Evolutionary conservation across 352 stramenopile species (phyloP).

Genomic region (Stramenopiles sp.): DNA sequence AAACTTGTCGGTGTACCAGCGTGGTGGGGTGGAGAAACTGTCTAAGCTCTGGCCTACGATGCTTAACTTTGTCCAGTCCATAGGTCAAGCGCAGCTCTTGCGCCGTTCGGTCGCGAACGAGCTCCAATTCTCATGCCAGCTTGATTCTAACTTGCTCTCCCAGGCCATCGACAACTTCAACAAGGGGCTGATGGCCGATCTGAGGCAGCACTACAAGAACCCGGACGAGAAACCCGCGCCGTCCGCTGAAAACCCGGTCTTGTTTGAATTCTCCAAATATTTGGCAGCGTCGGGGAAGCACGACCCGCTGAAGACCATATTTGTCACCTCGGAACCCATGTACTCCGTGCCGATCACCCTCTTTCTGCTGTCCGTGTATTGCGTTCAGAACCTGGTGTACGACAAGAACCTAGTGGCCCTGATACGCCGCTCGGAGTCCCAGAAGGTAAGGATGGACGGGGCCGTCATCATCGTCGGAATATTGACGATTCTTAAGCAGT

Average conservation of each 20-base stretch:
- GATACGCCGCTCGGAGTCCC: slow-evolving; percentile 44
- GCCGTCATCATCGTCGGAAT: slow-evolving; percentile 66
- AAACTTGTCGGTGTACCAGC: slow-evolving; percentile 58
- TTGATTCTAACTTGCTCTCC: slow-evolving; percentile 69
- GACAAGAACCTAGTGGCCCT: slow-evolving; percentile 67
- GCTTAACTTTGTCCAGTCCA: slow-evolving; percentile 67
- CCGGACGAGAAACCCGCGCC: slow-evolving; percentile 54
- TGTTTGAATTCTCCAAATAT: slow-evolving; percentile 69
- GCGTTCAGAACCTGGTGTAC: slow-evolving; percentile 77
- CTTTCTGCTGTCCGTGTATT: slow-evolving; percentile 71
- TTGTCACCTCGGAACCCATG: slow-evolving; percentile 69
- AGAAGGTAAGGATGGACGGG: slow-evolving; percentile 71
- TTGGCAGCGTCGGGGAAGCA: slow-evolving; percentile 67
- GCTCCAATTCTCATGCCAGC: slow-evolving; percentile 57
- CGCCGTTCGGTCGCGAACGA: slow-evolving; percentile 68
- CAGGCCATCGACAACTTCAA: slow-evolving; percentile 66
- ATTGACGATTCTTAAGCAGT: slow-evolving; percentile 76
- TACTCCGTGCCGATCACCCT: slow-evolving; percentile 65
- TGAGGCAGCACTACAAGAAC: slow-evolving; percentile 54
- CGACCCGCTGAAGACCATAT: slow-evolving; percentile 78
- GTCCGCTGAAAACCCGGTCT: slow-evolving; percentile 34
- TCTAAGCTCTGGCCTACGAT: slow-evolving; percentile 79
- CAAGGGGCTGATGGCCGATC: slow-evolving; percentile 58
- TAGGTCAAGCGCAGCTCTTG: slow-evolving; percentile 77
- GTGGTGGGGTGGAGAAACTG: slow-evolving; percentile 64